Percentiles rank a stretch among this genome's conserved stretches.
Evolutionary conservation across 208 protist species (phyloP).

Genomic region (Herpetomonas samuelpessoai): DNA sequence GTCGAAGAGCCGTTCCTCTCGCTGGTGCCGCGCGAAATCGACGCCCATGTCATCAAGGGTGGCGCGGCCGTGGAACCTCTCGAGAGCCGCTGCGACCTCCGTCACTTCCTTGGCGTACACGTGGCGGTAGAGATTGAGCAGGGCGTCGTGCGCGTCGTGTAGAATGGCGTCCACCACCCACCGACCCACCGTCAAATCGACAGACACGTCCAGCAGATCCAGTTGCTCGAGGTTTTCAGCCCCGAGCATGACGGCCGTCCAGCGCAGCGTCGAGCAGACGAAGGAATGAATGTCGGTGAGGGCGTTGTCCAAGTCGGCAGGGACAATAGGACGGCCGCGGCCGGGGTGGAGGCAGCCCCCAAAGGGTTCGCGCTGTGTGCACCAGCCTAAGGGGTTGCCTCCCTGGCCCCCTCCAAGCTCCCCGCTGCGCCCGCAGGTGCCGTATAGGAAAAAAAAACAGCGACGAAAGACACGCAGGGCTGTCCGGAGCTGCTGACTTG

Average conservation of each 20-base stretch:
- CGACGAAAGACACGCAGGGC: constrained; percentile 69
- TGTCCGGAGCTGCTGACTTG: constrained; percentile 21
- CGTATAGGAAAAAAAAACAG: constrained; percentile 87
- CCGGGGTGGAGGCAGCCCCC: constrained; percentile 73
- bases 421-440: constrained; percentile 56
- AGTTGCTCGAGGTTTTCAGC: constrained; percentile 17
- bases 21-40: constrained; percentile 57
- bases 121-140: constrained; percentile 72
- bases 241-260: constrained; percentile 50
- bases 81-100: constrained; percentile 30
- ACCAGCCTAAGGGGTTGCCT: constrained; percentile 60
- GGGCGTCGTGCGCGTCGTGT: constrained; percentile 38
- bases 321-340: constrained; percentile 39
- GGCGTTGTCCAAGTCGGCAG: constrained; percentile 59
- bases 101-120: constrained; percentile 52
- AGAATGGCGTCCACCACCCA: constrained; percentile 73
- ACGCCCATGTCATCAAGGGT: constrained; percentile 83
- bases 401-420: constrained; percentile 46
- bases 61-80: constrained; percentile 40
- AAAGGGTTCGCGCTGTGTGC: constrained; percentile 47
- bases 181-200: constrained; percentile 45
- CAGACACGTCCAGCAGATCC: constrained; percentile 26
- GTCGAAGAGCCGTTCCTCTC: constrained; percentile 67
- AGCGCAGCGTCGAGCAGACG: constrained; percentile 58
- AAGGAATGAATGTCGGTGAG: constrained; percentile 74